Evolutionary conservation across 805 yeast species (phyloP), one percentile per base, ranked within the genome.

Genomic region (Pichia scutulata): DNA sequence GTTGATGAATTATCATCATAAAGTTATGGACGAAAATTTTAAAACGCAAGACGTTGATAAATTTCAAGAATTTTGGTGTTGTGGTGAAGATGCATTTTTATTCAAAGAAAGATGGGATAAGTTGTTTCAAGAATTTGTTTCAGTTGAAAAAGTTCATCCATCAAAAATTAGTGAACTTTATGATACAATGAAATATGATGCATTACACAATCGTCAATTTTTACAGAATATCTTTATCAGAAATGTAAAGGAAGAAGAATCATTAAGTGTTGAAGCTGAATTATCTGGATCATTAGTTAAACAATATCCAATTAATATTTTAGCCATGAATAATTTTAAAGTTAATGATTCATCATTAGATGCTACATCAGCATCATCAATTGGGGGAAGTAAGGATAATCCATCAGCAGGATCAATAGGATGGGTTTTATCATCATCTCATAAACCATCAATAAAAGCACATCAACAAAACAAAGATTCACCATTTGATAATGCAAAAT

Each of bases 151-250:
- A 67, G 96, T 93, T 2, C 98, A 93, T 67, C 99, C 99, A 12
- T 84, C 97, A 2, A 93, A 92, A 70, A 92, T 93, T 53, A 86
- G 96, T 44, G 99, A 93, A 70, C 75, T 93, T 52, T 93, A 93
- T 64, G 99, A 93, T 68, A 92, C 99, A 1, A 92, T 93, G 97
- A 93, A 93, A 68, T 93, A 87, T 65, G 99, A 93, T 70, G 99
- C 98, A 8, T 74, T 93, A 49, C 99, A 93, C 67, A 93, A 93
- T 66, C 76, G 99, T 50, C 86, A 85, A 33, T 93, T 93, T 63
- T 71, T 93, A 65, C 88, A 86, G 63, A 81, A 81, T 56, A 84
- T 92, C 6, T 93, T 93, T 64, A 75, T 84, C 44, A 89, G 88
- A 40, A 76, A 73, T 42, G 76, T 73, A 4, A 46, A 50, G 12